These are phyloP conservation scores for Rhododendron henanense DNA, from an alignment of 148 eudicot species.

Conservation along the genomic window DNA sequence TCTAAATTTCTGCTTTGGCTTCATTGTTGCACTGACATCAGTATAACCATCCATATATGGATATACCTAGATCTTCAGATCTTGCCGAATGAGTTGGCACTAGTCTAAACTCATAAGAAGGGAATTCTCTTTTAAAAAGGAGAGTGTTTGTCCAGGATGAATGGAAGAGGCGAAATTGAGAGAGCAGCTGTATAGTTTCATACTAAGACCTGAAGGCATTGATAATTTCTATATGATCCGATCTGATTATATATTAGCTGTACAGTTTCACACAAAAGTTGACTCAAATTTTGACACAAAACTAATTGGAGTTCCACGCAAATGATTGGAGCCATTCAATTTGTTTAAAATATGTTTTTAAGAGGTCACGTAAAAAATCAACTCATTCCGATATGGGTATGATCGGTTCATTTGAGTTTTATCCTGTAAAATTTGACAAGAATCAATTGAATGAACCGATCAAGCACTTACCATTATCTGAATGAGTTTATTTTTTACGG, in stretches of 20 bases:
- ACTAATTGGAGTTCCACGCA: no score
- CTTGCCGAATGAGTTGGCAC: not conserved
- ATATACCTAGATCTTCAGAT: not conserved
- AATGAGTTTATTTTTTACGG: no score
- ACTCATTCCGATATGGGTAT: no score
- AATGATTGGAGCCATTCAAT: no score
- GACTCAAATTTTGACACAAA: no score
- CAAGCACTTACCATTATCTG: no score
- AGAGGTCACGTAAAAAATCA: no score
- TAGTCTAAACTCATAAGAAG: not conserved
- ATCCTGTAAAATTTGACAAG: no score
- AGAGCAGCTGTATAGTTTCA: conserved; percentile 71
- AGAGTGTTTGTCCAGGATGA: conserved; percentile 44
- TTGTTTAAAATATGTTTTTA: no score
- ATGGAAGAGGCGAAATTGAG: conserved; percentile 58
- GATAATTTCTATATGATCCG: not conserved
- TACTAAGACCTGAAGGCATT: conserved; percentile 30
- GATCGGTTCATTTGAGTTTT: no score
- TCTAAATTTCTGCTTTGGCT: not conserved
- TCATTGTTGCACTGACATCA: not conserved
- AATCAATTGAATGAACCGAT: no score
- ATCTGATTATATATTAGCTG: not conserved
- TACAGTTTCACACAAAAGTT: no score
- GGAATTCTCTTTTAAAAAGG: conserved; percentile 6
- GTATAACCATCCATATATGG: not conserved